These are phyloP conservation scores for Neophaeococcomyces aloes DNA, from an alignment of 2,329 filamentous ascomycete species.

Conservation along the genomic window DNA sequence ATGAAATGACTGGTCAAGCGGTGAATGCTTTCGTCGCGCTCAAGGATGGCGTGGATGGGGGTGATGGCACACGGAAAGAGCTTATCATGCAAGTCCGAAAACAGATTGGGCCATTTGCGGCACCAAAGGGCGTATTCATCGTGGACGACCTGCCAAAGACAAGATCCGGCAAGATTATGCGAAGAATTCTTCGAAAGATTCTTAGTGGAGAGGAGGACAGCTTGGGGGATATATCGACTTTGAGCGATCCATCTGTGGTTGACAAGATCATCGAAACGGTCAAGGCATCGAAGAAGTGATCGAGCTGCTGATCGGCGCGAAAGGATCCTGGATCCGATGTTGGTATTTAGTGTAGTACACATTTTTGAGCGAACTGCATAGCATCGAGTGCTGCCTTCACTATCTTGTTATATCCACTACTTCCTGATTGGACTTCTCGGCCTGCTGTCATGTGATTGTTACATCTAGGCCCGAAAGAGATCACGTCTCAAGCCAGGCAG, in stretches of 20 bases:
- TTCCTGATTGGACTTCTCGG: too few relatives aligned
- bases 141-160: slow-evolving; percentile 96
- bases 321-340: too few relatives aligned
- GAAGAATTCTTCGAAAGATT: slow-evolving; percentile 93
- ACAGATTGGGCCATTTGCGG: slow-evolving; percentile 94
- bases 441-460: too few relatives aligned
- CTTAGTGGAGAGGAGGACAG: slow-evolving; percentile 94
- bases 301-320: too few relatives aligned
- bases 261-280: slow-evolving; percentile 79
- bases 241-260: slow-evolving; percentile 79
- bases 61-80: slow-evolving; percentile 80
- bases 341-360: too few relatives aligned
- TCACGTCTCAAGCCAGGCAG: background rate
- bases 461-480: background rate
- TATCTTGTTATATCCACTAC: too few relatives aligned
- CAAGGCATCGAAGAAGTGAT: slow-evolving; percentile 39
- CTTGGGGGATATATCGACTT: slow-evolving; percentile 82
- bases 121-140: slow-evolving; percentile 84
- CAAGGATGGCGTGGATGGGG: slow-evolving; percentile 69
- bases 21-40: slow-evolving; percentile 94
- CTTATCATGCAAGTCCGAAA: slow-evolving; percentile 89
- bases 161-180: slow-evolving; percentile 97
- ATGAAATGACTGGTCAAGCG: slow-evolving; percentile 92
- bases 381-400: too few relatives aligned
- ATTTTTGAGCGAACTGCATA: too few relatives aligned